A percentile compares a stretch with the other conserved stretches of the same genome.
Conservation (phyloP, 352 stramenopile genomes). For the Phytopythium kandeliae region DNA sequence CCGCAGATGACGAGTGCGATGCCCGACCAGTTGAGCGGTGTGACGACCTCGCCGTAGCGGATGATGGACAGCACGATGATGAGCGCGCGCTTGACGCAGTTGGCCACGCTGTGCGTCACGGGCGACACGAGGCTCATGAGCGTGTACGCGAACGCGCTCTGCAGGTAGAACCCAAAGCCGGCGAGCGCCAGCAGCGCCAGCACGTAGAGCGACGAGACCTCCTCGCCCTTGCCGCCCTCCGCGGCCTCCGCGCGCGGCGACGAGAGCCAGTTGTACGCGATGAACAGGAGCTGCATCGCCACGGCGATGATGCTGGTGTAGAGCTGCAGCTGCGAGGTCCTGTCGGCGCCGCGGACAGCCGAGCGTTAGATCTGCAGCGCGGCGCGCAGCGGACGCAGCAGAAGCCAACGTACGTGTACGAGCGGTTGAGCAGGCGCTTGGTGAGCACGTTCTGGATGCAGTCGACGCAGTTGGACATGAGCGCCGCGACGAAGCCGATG, state of each 20-base stretch:
- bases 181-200: conserved; percentile 53
- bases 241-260: conserved; percentile 20
- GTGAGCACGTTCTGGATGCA: conserved; percentile 91
- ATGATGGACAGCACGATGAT: conserved; percentile 90
- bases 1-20: conserved; percentile 85
- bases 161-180: conserved; percentile 86
- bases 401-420: conserved; percentile 77
- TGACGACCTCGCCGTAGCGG: conserved; percentile 86
- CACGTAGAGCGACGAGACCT: conserved; percentile 35
- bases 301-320: conserved; percentile 87
- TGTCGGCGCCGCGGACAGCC: conserved; percentile 11
- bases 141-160: conserved; percentile 88
- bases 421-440: conserved; percentile 80
- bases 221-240: conserved; percentile 19
- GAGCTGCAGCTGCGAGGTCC: conserved; percentile 82
- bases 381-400: no score
- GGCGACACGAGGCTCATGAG: conserved; percentile 90
- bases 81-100: conserved; percentile 88
- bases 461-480: conserved; percentile 89
- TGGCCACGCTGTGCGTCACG: conserved; percentile 88
- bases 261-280: conserved; percentile 60
- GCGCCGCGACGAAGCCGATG: conserved; percentile 84
- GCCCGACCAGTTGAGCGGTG: conserved; percentile 73
- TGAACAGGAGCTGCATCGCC: conserved; percentile 77
- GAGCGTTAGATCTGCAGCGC: not conserved